These are phyloP conservation scores for Saccharomycopsis crataegensis DNA, from an alignment of 1,139 yeast species.

Conservation along the genomic window DNA sequence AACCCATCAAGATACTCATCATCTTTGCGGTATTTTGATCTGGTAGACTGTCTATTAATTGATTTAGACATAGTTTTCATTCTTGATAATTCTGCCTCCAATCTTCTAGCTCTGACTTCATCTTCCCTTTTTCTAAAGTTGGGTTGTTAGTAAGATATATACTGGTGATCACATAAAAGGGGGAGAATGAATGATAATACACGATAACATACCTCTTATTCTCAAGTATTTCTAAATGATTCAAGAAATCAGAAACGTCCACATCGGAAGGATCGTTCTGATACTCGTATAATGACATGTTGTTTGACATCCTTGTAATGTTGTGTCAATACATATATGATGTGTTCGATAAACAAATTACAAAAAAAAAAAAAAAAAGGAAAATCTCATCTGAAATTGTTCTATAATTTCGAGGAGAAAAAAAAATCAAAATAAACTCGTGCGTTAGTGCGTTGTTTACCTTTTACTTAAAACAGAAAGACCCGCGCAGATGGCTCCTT, in stretches of 20 bases:
- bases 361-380: too few species aligned
- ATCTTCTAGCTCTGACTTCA: slow-evolving; percentile 9
- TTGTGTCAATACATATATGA: slow-evolving; percentile 14
- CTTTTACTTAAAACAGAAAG: too few species aligned
- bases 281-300: slow-evolving; percentile 16
- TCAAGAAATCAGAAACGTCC: slow-evolving; percentile 17
- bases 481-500: too few species aligned
- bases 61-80: slow-evolving; percentile 16
- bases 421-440: too few species aligned
- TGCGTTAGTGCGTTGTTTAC: too few species aligned
- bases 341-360: neutral
- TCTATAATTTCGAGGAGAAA: too few species aligned
- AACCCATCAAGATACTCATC: neutral
- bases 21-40: neutral
- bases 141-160: neutral
- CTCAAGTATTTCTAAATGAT: slow-evolving; percentile 14
- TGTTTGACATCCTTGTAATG: neutral
- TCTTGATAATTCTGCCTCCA: slow-evolving; percentile 12
- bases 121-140: slow-evolving; percentile 15
- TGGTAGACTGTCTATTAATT: neutral
- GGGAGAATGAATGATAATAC: neutral
- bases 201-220: slow-evolving; percentile 6
- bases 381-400: too few species aligned
- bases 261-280: slow-evolving; percentile 16
- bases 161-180: too few species aligned